phyloP scores from a whole-genome alignment of 2,329 filamentous ascomycete species.

The Volutella citrinella region DNA sequence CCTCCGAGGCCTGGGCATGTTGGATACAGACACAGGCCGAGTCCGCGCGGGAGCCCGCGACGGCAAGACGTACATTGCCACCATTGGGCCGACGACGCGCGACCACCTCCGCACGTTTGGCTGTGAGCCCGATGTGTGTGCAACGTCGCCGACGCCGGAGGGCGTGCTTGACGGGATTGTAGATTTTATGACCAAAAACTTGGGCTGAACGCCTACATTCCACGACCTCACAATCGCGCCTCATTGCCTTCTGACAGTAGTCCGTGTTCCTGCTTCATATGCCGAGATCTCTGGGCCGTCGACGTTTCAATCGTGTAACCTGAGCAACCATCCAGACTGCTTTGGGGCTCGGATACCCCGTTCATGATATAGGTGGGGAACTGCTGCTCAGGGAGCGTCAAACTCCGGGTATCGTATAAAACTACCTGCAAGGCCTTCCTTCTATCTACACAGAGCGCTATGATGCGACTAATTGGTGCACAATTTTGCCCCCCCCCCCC shows the following conservation, averaged over 20 bases:
- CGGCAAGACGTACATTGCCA: slow-evolving; percentile 65
- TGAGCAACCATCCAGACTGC: too few species aligned
- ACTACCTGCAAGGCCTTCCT: too few species aligned
- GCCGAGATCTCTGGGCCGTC: too few species aligned
- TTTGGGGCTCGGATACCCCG: too few species aligned
- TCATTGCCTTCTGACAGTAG: too few species aligned
- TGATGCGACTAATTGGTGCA: too few species aligned
- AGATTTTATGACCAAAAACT: slow-evolving; percentile 20
- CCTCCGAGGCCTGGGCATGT: slow-evolving; percentile 50
- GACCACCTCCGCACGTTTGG: slow-evolving; percentile 68
- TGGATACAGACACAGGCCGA: slow-evolving; percentile 46
- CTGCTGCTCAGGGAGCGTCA: slow-evolving; percentile 24
- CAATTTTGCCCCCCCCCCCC: too few species aligned
- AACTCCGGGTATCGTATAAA: slow-evolving; percentile 26
- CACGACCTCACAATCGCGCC: background rate
- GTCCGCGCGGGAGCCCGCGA: slow-evolving; percentile 26
- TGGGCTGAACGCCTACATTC: slow-evolving; percentile 12
- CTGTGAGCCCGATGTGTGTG: slow-evolving; percentile 75
- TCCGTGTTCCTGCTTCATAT: too few species aligned
- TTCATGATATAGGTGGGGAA: too few species aligned
- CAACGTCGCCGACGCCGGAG: slow-evolving; percentile 76
- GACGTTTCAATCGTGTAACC: too few species aligned
- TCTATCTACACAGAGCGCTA: too few species aligned
- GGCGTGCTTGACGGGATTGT: slow-evolving; percentile 70
- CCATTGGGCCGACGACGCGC: slow-evolving; percentile 90